Base-by-base conservation (phyloP, 2,329 filamentous ascomycete genomes). In the Lecanoromycetidae sp. region DNA sequence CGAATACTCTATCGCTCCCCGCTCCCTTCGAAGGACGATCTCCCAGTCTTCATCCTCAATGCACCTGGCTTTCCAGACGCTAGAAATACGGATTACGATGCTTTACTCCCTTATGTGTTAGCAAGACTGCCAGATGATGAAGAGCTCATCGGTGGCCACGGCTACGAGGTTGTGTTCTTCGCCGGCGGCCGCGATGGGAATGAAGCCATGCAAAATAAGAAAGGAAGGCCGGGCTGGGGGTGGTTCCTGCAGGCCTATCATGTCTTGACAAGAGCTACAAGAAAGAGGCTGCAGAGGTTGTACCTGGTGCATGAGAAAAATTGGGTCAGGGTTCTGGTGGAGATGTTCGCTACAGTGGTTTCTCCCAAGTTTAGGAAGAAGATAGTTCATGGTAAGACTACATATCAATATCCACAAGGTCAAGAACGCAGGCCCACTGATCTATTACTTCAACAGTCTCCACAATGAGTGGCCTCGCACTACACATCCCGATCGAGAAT, bases 191-290 rank as follows among this genome's bases (percentile, higher is more conserved):
- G 66, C 30, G 64, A 65, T 38, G 69, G 66, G 39, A 35, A 48
- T 42, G 50, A 27, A 37, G 58, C 50, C 20, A 57, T 61, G 43
- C 72, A 68, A 58, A 74, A 70, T 34, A 73, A 68, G 59, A 74
- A 70, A 58, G 64, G 63, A 42, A 56, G 66, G 36, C 72, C 74
- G 1, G 69, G 70, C 22, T 72, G 71, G 65, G 70, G 70, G 32
- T 77, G 74, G 74, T 75, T 74, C 53, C 60, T 76, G 42, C 72
- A 76, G 54, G 72, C 72, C 13, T 77, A 77, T 58, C 70, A 75
- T 56, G 65, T 75, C 51, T 64, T 76, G 43, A 69, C 69, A 27
- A 61, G 74, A 50, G 72, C 72, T 4, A 71, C 72, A 57, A 66
- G 72, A 49, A 77, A 76, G 63, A 65, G 71, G 49, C 63, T 77